These are phyloP conservation scores for Lasiodiplodia theobromae DNA, from an alignment of 2,329 filamentous ascomycete genomes.

Conservation along the genomic window DNA sequence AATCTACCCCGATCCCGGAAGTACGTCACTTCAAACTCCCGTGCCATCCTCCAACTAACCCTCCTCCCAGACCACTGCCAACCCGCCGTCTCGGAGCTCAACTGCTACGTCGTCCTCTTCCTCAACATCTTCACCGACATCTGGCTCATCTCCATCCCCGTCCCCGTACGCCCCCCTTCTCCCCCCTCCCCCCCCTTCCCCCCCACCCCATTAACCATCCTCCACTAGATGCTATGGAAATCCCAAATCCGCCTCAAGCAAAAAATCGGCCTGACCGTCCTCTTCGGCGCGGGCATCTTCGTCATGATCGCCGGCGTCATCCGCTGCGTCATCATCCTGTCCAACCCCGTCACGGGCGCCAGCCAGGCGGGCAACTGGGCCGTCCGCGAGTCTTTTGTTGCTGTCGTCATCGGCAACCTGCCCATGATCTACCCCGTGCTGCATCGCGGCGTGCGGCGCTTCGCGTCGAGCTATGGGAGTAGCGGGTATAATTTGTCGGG, in stretches of 20 bases:
- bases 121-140: slow-evolving; percentile 65
- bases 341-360: slow-evolving; percentile 48
- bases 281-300: slow-evolving; percentile 65
- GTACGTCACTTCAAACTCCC: slow-evolving; percentile 45
- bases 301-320: slow-evolving; percentile 63
- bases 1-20: slow-evolving; percentile 64
- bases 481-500: neutral
- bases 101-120: slow-evolving; percentile 40
- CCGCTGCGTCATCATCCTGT: slow-evolving; percentile 59
- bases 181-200: slow-evolving; percentile 24
- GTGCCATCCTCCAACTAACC: neutral
- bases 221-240: slow-evolving; percentile 57
- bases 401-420: slow-evolving; percentile 52
- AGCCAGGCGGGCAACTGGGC: slow-evolving; percentile 53
- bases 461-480: slow-evolving; percentile 33
- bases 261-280: slow-evolving; percentile 60
- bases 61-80: slow-evolving; percentile 32
- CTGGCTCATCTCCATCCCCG: slow-evolving; percentile 66
- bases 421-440: slow-evolving; percentile 50
- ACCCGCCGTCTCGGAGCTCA: slow-evolving; percentile 31
- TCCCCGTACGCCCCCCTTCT: slow-evolving; percentile 51
- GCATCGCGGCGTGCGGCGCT: slow-evolving; percentile 34
- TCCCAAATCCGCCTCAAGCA: slow-evolving; percentile 56
- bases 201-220: slow-evolving; percentile 33
- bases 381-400: slow-evolving; percentile 55